Evolutionary conservation across 2,329 filamentous ascomycete species (phyloP).

Genomic region (Cladosporium sp.): DNA sequence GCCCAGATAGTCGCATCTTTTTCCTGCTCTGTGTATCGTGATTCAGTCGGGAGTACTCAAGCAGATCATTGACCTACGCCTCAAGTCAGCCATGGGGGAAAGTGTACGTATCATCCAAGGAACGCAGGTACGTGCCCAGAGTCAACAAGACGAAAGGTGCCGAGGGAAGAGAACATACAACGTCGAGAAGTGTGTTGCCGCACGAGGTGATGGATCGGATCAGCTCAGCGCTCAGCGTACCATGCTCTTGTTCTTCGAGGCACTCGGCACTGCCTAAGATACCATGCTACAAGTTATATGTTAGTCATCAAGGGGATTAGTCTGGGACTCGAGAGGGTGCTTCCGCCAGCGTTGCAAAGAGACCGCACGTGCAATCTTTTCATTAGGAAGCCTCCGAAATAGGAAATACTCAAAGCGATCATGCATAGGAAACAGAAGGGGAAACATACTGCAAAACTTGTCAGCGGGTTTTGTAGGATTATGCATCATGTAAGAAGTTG

Average conservation of each 20-base stretch:
- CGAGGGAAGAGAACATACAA: constrained; percentile 24
- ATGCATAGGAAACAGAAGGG: too few relatives aligned
- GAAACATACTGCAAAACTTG: neutral
- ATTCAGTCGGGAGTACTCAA: constrained; percentile 50
- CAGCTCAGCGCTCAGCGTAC: constrained; percentile 43
- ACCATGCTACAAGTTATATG: constrained; percentile 37
- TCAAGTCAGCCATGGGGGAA: neutral
- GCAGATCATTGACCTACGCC: constrained; percentile 38
- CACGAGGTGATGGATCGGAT: constrained; percentile 53
- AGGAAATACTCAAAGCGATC: too few relatives aligned
- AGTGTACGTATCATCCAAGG: neutral
- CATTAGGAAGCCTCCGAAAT: too few relatives aligned
- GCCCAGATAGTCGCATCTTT: neutral
- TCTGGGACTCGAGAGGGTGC: neutral
- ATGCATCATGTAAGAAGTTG: neutral
- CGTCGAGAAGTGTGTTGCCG: constrained; percentile 52
- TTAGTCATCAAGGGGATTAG: neutral
- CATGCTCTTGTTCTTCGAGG: constrained; percentile 42
- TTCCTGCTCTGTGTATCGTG: constrained; percentile 26
- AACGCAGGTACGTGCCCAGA: neutral
- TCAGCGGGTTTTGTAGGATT: neutral
- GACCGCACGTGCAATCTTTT: too few relatives aligned
- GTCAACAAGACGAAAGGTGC: neutral
- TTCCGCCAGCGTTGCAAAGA: too few relatives aligned
- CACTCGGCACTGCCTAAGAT: constrained; percentile 50